Evolutionary conservation across 106 monocot species (phyloP).

Genomic region (Agapanthus africanus): DNA sequence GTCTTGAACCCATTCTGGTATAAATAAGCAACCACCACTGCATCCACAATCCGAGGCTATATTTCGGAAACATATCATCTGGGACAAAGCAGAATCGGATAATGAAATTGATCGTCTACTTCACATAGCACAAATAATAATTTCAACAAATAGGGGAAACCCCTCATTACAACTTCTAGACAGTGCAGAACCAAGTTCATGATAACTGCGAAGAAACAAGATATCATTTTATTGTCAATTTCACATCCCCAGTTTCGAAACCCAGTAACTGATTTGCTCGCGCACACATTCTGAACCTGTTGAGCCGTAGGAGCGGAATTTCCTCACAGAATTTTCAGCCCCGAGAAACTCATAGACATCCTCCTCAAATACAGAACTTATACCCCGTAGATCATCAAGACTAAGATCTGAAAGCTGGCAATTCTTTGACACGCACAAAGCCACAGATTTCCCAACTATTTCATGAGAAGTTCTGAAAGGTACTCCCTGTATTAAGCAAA

Average conservation of each 20-base stretch:
- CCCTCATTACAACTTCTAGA: no score
- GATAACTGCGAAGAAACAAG: no score
- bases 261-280: slow-evolving; percentile 69
- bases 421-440: slow-evolving; percentile 65
- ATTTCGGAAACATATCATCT: no score
- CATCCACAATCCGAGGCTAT: no score
- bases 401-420: slow-evolving; percentile 65
- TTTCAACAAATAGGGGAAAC: no score
- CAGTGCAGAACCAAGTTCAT: no score
- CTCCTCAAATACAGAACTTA: slow-evolving; percentile 56
- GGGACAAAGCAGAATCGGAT: no score
- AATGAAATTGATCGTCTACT: no score
- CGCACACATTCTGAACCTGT: slow-evolving; percentile 71
- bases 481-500: slow-evolving; percentile 44
- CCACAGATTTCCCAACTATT: slow-evolving; percentile 87
- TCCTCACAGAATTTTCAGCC: slow-evolving; percentile 66
- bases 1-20: no score
- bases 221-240: no score
- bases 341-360: slow-evolving; percentile 87
- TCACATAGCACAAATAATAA: no score
- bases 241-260: slow-evolving; percentile 43
- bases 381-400: slow-evolving; percentile 46
- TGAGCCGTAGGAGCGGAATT: slow-evolving; percentile 87
- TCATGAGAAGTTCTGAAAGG: slow-evolving; percentile 96
- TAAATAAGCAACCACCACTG: no score